Evolutionary conservation across 2,329 filamentous ascomycete species (phyloP).

Genomic region (Podosphaera leucotricha): DNA sequence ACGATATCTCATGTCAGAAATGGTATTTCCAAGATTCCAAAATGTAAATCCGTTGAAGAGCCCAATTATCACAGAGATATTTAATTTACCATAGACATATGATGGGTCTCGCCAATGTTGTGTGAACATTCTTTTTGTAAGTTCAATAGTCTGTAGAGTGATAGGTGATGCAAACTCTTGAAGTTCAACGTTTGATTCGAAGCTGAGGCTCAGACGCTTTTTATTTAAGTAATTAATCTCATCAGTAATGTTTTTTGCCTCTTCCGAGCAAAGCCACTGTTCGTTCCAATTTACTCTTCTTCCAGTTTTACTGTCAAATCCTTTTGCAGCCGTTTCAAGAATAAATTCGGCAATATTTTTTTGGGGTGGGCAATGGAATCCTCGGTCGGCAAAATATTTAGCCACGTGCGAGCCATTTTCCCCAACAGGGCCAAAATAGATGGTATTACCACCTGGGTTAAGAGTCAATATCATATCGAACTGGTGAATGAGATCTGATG

Average conservation of each 20-base stretch:
- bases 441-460: slow-evolving; percentile 36
- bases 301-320: slow-evolving; percentile 35
- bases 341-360: slow-evolving; percentile 32
- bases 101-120: slow-evolving; percentile 71
- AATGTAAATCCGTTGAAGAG: slow-evolving; percentile 60
- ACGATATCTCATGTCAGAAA: slow-evolving; percentile 57
- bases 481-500: slow-evolving; percentile 43
- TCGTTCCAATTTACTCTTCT: slow-evolving; percentile 36
- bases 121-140: slow-evolving; percentile 48
- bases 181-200: slow-evolving; percentile 10
- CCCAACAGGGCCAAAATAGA: slow-evolving; percentile 45
- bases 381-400: slow-evolving; percentile 21
- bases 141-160: slow-evolving; percentile 53
- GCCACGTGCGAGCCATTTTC: slow-evolving; percentile 34
- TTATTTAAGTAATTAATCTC: slow-evolving; percentile 32
- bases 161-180: slow-evolving; percentile 65
- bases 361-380: slow-evolving; percentile 26
- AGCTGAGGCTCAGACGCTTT: slow-evolving; percentile 23
- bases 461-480: slow-evolving; percentile 43
- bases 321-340: slow-evolving; percentile 38
- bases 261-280: slow-evolving; percentile 33
- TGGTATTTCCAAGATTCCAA: slow-evolving; percentile 52
- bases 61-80: slow-evolving; percentile 61
- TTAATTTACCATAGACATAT: slow-evolving; percentile 71
- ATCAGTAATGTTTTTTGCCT: slow-evolving; percentile 29